Evolutionary conservation across 2,329 filamentous ascomycete genomes (phyloP).

Genomic region (Coniella lustricola): DNA sequence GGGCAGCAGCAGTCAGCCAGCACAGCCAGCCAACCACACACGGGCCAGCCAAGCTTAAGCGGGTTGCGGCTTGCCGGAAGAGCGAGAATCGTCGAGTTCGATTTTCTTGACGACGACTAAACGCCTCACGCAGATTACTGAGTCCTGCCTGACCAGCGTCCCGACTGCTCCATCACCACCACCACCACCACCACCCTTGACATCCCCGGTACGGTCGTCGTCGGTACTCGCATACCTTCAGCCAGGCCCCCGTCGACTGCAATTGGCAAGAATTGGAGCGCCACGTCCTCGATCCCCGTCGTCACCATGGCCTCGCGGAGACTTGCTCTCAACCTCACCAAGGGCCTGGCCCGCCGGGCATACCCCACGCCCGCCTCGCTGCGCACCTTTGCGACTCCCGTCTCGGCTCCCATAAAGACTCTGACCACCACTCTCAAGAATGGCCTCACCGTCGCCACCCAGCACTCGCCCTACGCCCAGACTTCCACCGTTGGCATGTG

Average conservation of each 20-base stretch:
- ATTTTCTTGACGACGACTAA: conserved; percentile 11
- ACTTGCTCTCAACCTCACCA: conserved; percentile 90
- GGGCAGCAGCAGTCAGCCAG: conserved; percentile 1
- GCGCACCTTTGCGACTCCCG: conserved; percentile 85
- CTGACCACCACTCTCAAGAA: conserved; percentile 96
- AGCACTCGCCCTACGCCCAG: conserved; percentile 97
- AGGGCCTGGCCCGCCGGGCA: conserved; percentile 79
- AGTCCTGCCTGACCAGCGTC: too few relatives aligned
- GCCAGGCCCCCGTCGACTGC: conserved; percentile 8
- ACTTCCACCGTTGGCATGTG: conserved; percentile 97
- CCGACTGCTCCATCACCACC: conserved; percentile 3
- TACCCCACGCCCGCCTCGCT: conserved; percentile 72
- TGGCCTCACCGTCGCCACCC: conserved; percentile 95
- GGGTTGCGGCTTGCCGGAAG: conserved; percentile 12
- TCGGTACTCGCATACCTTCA: neutral
- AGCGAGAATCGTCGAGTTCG: conserved; percentile 2
- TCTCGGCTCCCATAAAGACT: conserved; percentile 65
- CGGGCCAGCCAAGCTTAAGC: neutral
- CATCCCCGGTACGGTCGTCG: conserved; percentile 8
- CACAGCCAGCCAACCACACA: conserved; percentile 1
- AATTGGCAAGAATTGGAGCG: conserved; percentile 6
- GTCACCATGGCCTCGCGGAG: conserved; percentile 89
- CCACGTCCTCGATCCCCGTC: conserved; percentile 37
- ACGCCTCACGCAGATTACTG: too few relatives aligned
- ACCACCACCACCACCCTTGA: conserved; percentile 2